phyloP scores from a whole-genome alignment of 805 yeast genomes.

The Metschnikowia chrysomelidarum region DNA sequence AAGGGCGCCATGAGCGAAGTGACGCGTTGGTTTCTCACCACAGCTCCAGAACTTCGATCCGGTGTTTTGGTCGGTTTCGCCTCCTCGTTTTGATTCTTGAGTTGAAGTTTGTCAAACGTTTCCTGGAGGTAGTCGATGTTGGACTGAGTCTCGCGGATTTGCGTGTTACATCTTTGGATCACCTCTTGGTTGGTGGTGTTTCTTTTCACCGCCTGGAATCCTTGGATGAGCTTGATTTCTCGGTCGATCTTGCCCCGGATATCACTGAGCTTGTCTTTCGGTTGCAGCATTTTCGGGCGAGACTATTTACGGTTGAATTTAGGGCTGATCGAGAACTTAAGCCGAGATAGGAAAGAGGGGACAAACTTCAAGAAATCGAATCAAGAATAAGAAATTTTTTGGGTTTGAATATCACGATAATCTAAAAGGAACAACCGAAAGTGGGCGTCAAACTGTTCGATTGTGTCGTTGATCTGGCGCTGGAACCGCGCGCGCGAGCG shows the following conservation, averaged over 20 bases:
- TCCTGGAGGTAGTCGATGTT: conserved; percentile 87
- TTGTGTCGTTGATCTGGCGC: too few species aligned
- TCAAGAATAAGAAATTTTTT: too few species aligned
- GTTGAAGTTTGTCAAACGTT: conserved; percentile 59
- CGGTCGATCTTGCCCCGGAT: conserved; percentile 84
- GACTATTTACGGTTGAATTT: too few species aligned
- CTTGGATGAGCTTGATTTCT: conserved; percentile 82
- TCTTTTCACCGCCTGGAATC: conserved; percentile 77
- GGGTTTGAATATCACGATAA: too few species aligned
- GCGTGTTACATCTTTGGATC: conserved; percentile 86
- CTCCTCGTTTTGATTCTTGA: conserved; percentile 24
- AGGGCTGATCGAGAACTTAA: too few species aligned
- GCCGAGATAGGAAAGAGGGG: too few species aligned
- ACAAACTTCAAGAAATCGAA: too few species aligned
- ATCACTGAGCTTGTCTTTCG: conserved; percentile 48
- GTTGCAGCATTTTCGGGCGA: conserved; percentile 12
- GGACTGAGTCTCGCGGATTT: conserved; percentile 86
- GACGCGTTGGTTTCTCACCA: conserved; percentile 5
- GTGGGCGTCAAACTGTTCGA: too few species aligned
- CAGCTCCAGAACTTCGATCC: too few species aligned
- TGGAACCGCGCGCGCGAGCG: too few species aligned
- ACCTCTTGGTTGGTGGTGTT: conserved; percentile 78
- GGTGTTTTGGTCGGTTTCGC: conserved; percentile 13
- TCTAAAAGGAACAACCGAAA: too few species aligned
- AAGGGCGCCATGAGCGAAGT: conserved; percentile 33